Conservation (phyloP, 2,329 filamentous ascomycete species). For the Pyrenophora seminiperda region DNA sequence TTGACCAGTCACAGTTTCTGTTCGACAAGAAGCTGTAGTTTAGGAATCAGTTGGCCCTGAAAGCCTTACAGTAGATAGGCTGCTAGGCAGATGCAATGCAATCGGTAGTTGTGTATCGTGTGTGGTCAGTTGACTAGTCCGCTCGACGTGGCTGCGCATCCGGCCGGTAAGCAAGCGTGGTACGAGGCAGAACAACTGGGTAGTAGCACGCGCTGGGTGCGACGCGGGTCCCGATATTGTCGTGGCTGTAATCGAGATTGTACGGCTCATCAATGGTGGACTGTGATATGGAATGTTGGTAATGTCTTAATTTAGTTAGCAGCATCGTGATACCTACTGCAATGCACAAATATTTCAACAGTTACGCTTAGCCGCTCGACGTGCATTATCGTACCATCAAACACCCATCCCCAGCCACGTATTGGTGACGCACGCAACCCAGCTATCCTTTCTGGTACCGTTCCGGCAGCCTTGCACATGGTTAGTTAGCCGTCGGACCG, state of each 20-base stretch:
- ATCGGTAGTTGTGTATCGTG: not conserved
- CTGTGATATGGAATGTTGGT: no score
- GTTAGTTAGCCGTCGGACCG: slow-evolving; percentile 17
- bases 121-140: not conserved
- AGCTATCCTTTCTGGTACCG: not conserved
- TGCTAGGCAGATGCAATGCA: not conserved
- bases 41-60: not conserved
- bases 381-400: not conserved
- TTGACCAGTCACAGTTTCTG: not conserved
- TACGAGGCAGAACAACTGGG: slow-evolving; percentile 14
- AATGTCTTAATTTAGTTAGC: no score
- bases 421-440: slow-evolving; percentile 4
- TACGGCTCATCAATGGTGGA: no score
- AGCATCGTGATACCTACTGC: not conserved
- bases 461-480: not conserved
- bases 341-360: not conserved
- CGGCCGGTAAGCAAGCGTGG: slow-evolving; percentile 9
- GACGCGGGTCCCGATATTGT: not conserved
- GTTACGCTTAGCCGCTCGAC: not conserved
- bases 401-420: not conserved
- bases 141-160: slow-evolving; percentile 17
- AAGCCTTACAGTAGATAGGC: not conserved
- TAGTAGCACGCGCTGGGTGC: not conserved
- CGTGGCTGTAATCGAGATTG: not conserved
- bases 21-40: not conserved